A percentile compares a stretch with the other conserved stretches of the same genome.
Conservation (phyloP, 2,329 filamentous ascomycete genomes). For the Lachnellula cervina region DNA sequence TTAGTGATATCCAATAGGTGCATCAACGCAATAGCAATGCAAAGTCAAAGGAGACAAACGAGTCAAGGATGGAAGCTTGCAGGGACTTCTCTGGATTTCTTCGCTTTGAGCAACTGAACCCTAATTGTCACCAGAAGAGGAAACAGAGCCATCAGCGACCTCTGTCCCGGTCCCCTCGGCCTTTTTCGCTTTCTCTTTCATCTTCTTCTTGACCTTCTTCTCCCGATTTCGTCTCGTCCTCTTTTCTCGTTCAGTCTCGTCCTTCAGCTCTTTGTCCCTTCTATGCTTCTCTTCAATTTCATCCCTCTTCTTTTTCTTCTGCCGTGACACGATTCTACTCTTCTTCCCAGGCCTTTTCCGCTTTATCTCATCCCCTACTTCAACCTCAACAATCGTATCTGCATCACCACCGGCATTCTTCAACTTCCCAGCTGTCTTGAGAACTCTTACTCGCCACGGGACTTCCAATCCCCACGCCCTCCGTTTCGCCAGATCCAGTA, state of each 20-base stretch:
- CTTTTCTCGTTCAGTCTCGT: conserved; percentile 54
- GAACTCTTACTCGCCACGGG: conserved; percentile 52
- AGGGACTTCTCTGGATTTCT: background rate
- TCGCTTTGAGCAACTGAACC: background rate
- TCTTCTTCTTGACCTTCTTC: conserved; percentile 54
- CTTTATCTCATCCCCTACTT: conserved; percentile 17
- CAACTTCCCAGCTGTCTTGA: conserved; percentile 31
- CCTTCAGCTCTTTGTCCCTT: conserved; percentile 44
- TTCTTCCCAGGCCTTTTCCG: conserved; percentile 54
- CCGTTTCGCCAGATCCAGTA: conserved; percentile 40
- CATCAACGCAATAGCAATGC: background rate
- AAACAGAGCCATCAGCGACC: background rate
- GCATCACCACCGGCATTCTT: conserved; percentile 17
- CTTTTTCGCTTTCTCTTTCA: conserved; percentile 54
- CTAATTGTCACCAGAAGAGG: background rate
- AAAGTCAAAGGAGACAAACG: background rate
- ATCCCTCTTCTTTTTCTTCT: conserved; percentile 37
- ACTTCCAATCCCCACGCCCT: conserved; percentile 54
- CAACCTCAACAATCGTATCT: conserved; percentile 1
- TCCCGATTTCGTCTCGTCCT: conserved; percentile 56
- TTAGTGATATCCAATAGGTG: no score
- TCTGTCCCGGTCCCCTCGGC: conserved; percentile 14
- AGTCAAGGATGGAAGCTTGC: background rate
- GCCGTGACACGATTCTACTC: conserved; percentile 46
- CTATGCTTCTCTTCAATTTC: conserved; percentile 32